Evolutionary conservation across 306 rosid species (phyloP), one percentile per base, ranked within the genome.

Genomic region (Acacia crassicarpa): DNA sequence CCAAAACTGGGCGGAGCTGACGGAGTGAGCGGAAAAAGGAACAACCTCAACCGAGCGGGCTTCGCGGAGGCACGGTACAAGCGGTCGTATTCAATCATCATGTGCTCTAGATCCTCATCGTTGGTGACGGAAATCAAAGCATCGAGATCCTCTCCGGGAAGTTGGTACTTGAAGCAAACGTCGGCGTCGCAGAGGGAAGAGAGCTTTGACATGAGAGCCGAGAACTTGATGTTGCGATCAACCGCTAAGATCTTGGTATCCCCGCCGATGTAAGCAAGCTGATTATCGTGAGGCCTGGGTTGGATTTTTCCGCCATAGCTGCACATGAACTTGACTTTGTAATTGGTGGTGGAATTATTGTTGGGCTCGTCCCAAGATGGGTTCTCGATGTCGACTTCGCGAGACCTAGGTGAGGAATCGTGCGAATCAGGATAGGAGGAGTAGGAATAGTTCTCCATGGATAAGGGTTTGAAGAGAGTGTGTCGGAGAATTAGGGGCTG

Each of bases 111-210:
- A 83, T 95, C 98, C 27, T 95, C 98, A 15, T 93, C 95, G 56
- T 90, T 91, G 75, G 90, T 90, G 58, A 95, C 97, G 41, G 98
- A 95, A 71, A 93, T 93, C 77, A 95, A 84, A 9, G 98, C 92
- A 68, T 95, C 98, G 80, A 95, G 98, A 66, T 93, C 98, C 67
- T 93, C 98, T 23, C 97, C 97, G 2, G 94, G 98, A 33, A 91
- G 97, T 73, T 93, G 98, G 81, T 95, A 95, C 86, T 95, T 95
- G 84, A 95, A 84, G 81, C 87, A 89, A 76, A 90, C 65, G 8
- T 78, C 81, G 67, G 80, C 68, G 13, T 74, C 83, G 69, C 86
- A 78, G 41, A 95, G 84, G 30, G 95, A 82, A 4, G 90, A 85
- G 32, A 95, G 93, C 83, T 88, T 93, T 35, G 86, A 38, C 9